phyloP scores from a whole-genome alignment of 1,139 yeast genomes.

The Barnettozyma hawaiiensis region DNA sequence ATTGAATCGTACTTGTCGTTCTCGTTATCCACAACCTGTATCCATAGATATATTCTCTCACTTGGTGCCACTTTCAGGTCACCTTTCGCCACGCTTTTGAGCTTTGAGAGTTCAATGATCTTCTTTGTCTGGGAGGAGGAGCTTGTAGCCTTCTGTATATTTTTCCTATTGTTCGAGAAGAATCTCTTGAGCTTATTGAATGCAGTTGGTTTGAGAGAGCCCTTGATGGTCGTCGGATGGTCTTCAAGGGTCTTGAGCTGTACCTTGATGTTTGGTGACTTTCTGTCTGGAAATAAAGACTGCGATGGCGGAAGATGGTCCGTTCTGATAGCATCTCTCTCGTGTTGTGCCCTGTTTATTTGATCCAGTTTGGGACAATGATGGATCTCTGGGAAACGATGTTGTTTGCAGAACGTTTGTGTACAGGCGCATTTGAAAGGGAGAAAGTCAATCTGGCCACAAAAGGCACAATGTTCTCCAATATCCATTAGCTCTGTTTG shows the following conservation, averaged over 20 bases:
- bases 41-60: slow-evolving; percentile 62
- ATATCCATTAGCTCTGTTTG: slow-evolving; percentile 53
- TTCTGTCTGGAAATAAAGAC: slow-evolving; percentile 55
- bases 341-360: slow-evolving; percentile 9
- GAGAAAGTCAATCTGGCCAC: slow-evolving; percentile 61
- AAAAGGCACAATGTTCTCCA: slow-evolving; percentile 60
- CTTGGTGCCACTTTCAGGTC: slow-evolving; percentile 48
- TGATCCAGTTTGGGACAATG: slow-evolving; percentile 31
- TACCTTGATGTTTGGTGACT: slow-evolving; percentile 41
- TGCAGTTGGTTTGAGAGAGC: slow-evolving; percentile 31
- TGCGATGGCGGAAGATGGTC: slow-evolving; percentile 29
- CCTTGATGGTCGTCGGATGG: slow-evolving; percentile 13
- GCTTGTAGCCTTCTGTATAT: slow-evolving; percentile 14
- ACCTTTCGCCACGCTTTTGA: slow-evolving; percentile 61
- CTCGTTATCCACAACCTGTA: slow-evolving; percentile 41
- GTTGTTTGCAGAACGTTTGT: slow-evolving; percentile 52
- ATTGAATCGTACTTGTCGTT: slow-evolving; percentile 27
- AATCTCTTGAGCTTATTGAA: slow-evolving; percentile 43
- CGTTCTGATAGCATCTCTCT: slow-evolving; percentile 14
- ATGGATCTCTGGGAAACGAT: slow-evolving; percentile 45
- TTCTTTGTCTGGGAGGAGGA: slow-evolving; percentile 24
- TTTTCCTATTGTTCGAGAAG: slow-evolving; percentile 28
- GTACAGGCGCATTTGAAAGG: slow-evolving; percentile 65
- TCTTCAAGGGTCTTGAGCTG: slow-evolving; percentile 20
- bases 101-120: slow-evolving; percentile 35